Percentiles rank a stretch among this genome's conserved stretches.
Conservation (phyloP, 495 filamentous ascomycete species). For the Penicillium paradoxum region DNA sequence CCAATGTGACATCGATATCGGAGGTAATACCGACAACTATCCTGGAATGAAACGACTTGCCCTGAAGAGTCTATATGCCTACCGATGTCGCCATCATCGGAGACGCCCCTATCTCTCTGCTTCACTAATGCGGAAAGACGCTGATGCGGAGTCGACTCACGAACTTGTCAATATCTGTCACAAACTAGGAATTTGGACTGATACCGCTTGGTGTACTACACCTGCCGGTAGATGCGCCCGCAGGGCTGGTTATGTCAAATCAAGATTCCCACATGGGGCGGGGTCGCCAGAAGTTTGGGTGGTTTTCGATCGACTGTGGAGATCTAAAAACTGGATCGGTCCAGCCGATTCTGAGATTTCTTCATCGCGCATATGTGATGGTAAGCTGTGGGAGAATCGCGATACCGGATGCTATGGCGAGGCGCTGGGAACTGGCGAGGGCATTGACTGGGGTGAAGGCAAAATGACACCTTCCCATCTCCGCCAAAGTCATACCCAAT, state of each 20-base stretch:
- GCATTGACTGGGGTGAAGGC: conserved; percentile 43
- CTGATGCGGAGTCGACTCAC: conserved; percentile 58
- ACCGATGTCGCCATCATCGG: conserved; percentile 57
- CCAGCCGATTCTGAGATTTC: conserved; percentile 22
- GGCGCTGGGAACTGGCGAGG: conserved; percentile 46
- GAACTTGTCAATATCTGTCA: conserved; percentile 59
- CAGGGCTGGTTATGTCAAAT: conserved; percentile 53
- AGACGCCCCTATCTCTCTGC: conserved; percentile 54
- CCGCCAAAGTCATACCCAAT: conserved; percentile 49
- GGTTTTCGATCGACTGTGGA: conserved; percentile 59
- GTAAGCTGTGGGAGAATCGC: conserved; percentile 54
- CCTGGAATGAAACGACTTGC: conserved; percentile 39
- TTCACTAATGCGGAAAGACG: conserved; percentile 52
- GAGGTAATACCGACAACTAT: conserved; percentile 30
- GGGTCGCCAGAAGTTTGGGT: conserved; percentile 56
- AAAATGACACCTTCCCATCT: conserved; percentile 52
- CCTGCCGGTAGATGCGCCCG: conserved; percentile 54
- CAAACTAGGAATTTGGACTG: conserved; percentile 57
- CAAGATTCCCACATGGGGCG: conserved; percentile 47
- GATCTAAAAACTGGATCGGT: conserved; percentile 56
- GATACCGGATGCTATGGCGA: conserved; percentile 54
- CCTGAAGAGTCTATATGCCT: conserved; percentile 57
- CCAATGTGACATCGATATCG: conserved; percentile 42
- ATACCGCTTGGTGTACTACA: conserved; percentile 61
- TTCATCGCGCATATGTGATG: conserved; percentile 30